Evolutionary conservation across 805 yeast species (phyloP).

Genomic region (Candida bentonensis): DNA sequence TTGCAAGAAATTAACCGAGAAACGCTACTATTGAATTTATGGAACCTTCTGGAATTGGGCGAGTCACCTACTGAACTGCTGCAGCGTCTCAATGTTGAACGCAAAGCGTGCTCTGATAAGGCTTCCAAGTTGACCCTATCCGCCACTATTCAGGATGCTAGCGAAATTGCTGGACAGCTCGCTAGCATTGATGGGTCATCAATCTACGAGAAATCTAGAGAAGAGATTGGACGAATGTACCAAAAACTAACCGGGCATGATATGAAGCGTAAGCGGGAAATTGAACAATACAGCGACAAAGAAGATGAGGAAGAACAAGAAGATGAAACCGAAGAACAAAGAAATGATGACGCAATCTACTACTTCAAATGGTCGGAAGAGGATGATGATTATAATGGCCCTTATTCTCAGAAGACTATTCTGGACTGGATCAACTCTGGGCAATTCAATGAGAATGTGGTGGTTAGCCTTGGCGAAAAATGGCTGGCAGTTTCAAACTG

Average conservation of each 20-base stretch:
- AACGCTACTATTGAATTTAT: constrained; percentile 23
- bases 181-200: neutral
- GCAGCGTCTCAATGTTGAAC: constrained; percentile 24
- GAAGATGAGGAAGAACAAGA: constrained; percentile 11
- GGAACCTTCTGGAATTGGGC: constrained; percentile 36
- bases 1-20: constrained; percentile 8
- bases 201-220: neutral
- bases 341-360: constrained; percentile 27
- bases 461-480: neutral
- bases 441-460: neutral
- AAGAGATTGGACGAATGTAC: neutral
- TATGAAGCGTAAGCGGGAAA: constrained; percentile 3
- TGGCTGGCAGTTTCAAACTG: neutral
- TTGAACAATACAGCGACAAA: no score
- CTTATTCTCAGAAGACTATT: constrained; percentile 35
- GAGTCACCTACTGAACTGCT: constrained; percentile 49
- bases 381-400: constrained; percentile 34
- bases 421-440: constrained; percentile 26
- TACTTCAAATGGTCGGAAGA: constrained; percentile 33
- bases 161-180: constrained; percentile 1
- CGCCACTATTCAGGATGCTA: constrained; percentile 1
- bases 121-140: constrained; percentile 1
- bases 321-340: constrained; percentile 6
- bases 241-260: neutral
- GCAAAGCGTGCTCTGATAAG: constrained; percentile 6